These are phyloP conservation scores for Taiwanofungus camphoratus DNA, from an alignment of 1,284 basidiomycete species.

Conservation along the genomic window DNA sequence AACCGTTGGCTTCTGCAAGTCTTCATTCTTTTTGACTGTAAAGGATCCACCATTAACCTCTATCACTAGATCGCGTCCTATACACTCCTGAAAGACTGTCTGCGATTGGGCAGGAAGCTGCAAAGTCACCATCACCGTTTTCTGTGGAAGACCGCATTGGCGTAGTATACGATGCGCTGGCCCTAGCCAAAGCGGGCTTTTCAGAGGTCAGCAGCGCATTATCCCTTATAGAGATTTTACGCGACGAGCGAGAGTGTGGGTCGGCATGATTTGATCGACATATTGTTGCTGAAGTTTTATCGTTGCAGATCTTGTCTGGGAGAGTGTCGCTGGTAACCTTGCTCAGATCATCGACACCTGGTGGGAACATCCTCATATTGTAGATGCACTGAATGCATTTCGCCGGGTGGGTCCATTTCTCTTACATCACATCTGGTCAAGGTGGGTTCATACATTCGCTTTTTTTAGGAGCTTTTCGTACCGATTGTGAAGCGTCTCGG, in stretches of 20 bases:
- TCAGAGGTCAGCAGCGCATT: constrained; percentile 74
- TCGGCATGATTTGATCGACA: constrained; percentile 10
- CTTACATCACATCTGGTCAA: not conserved
- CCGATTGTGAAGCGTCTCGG: constrained; percentile 80
- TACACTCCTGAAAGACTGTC: constrained; percentile 81
- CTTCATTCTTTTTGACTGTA: not conserved
- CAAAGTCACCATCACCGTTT: constrained; percentile 61
- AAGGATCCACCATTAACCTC: not conserved
- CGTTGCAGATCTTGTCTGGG: constrained; percentile 66
- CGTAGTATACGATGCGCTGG: constrained; percentile 77
- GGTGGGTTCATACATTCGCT: not conserved
- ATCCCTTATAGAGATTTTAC: constrained; percentile 62
- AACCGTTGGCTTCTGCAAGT: constrained; percentile 85
- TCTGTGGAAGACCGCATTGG: constrained; percentile 85
- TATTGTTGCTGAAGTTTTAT: not conserved
- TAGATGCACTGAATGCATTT: constrained; percentile 59
- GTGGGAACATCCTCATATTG: constrained; percentile 77
- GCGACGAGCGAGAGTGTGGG: constrained; percentile 69
- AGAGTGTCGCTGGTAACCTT: constrained; percentile 55
- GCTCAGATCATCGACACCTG: constrained; percentile 61
- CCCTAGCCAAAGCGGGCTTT: constrained; percentile 78
- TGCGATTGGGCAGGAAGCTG: constrained; percentile 77
- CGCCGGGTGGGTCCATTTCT: constrained; percentile 41
- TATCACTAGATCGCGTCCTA: constrained; percentile 67
- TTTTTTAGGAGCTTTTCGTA: constrained; percentile 58